Evolutionary conservation across 805 yeast genomes (phyloP), one percentile per base, ranked within the genome.

Genomic region (Danielia reshetovae): DNA sequence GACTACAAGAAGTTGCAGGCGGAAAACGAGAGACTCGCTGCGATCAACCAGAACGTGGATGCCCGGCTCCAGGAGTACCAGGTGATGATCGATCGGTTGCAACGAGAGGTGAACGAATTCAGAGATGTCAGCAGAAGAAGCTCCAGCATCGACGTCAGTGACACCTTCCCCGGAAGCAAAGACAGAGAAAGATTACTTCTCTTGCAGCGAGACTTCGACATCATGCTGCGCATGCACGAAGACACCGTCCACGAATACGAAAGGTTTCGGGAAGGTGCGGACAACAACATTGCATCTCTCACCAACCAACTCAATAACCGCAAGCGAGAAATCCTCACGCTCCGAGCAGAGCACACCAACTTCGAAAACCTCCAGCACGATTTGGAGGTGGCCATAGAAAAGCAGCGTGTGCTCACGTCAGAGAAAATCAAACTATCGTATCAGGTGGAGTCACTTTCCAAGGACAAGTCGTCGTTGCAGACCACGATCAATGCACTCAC

Each of bases 381-480:
- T 18, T 47, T 70, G 28, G 62, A 62, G 18, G 35, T 45, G 3
- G 68, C 75, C 0, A 62, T 66, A 2, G 70, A 70, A 10, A 69
- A 66, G 42, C 74, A 71, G 38, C 48, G 75, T 24, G 43, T 60
- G 1, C 46, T 67, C 24, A 64, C 62, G 13, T 66, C 75, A 7
- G 76, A 73, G 42, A 68, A 69, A 40, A 57, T 63, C 14, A 57
- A 67, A 40, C 44, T 70, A n/a, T 55, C 67, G 2, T 68, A 64
- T 43, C 51, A 63, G 3, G 51, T 66, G 4, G 74, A 72, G 19
- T 48, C 66, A 4, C 40, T 64, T 6, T 51, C 49, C 12, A 60
- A 60, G 14, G 75, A 72, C 12, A 66, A 67, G 35, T 51, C 48
- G 1, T 42, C 56, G 2, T 39, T 71, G 27, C 62, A 57, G 29